Base-by-base conservation (phyloP, 2,329 filamentous ascomycete species). In the Aspergillus oerlinghausenensis region DNA sequence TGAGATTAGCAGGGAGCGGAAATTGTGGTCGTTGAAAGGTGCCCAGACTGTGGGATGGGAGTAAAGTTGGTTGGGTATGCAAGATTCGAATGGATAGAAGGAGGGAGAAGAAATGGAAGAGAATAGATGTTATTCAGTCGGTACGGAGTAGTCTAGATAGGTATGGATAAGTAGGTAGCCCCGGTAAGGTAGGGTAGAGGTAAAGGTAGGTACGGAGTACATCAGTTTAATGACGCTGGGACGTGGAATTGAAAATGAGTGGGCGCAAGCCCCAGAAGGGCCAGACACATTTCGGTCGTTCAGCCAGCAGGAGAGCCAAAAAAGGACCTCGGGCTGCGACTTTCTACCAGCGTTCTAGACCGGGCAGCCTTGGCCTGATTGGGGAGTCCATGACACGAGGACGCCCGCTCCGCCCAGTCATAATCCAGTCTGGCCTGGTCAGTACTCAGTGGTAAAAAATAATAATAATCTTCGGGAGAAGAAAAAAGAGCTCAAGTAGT, bases 341-440 rank as follows among this genome's bases (percentile, higher is more conserved):
- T 60, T 45, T 63, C 54, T 49, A 55, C 54, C 53, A 28, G 59
- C 52, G 61, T 60, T 64, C 62, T 64, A 63, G 62, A 64, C 62
- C 61, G 49, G 57, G 54, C 56, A 53, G 52, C 25, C 55, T 59
- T 55, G 57, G 58, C 58, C 56, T 59, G 56, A 61, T 63, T 57
- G 56, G 57, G 61, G 60, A 60, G 60, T 61, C 59, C 59, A 63
- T 64, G 62, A 64, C 62, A 64, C 62, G 60, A 62, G 60, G 59
- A 50, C 59, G 51, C 49, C 51, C 54, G 51, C 50, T 55, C 56
- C 51, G 48, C 43, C 53, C 42, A 29, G 51, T 50, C 51, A 50
- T 28, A 51, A 17, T 38, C 32, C 14, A 7, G 1, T 35, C 32
- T 35, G 32, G 32, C 14, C 32, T 17, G 14, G 32, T 38, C 32